Percentiles rank a stretch among this genome's conserved stretches.
phyloP scores from a whole-genome alignment of 495 filamentous ascomycete genomes.

The Hypoxylon crocopeplum region DNA sequence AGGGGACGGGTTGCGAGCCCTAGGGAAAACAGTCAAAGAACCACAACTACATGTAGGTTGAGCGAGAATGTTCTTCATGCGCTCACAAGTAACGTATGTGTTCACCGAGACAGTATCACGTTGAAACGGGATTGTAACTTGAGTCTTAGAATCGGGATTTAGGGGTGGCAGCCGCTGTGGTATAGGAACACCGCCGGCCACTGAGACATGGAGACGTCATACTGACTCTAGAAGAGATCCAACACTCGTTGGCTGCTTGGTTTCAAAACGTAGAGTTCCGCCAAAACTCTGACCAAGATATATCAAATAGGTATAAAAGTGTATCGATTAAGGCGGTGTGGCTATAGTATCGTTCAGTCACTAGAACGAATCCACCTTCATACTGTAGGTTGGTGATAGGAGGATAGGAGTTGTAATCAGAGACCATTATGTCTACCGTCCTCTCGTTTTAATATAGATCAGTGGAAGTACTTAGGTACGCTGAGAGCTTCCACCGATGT shows the following conservation, averaged over 20 bases:
- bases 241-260: constrained; percentile 1
- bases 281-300: background rate
- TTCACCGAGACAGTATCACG: constrained; percentile 31
- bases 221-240: constrained; percentile 2
- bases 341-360: background rate
- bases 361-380: background rate
- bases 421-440: too few relatives aligned
- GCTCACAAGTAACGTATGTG: constrained; percentile 9
- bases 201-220: constrained; percentile 33
- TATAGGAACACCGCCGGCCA: constrained; percentile 4
- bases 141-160: constrained; percentile 31
- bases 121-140: constrained; percentile 29
- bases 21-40: background rate
- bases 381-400: too few relatives aligned
- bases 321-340: too few relatives aligned
- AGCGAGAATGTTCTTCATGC: background rate
- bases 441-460: background rate
- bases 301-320: too few relatives aligned
- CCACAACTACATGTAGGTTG: background rate
- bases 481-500: background rate
- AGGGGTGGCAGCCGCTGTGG: constrained; percentile 29
- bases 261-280: constrained; percentile 15
- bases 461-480: background rate
- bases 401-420: too few relatives aligned
- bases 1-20: background rate